Conservation (phyloP, 2,329 filamentous ascomycete genomes). For the Corniculantispora saksenae region DNA sequence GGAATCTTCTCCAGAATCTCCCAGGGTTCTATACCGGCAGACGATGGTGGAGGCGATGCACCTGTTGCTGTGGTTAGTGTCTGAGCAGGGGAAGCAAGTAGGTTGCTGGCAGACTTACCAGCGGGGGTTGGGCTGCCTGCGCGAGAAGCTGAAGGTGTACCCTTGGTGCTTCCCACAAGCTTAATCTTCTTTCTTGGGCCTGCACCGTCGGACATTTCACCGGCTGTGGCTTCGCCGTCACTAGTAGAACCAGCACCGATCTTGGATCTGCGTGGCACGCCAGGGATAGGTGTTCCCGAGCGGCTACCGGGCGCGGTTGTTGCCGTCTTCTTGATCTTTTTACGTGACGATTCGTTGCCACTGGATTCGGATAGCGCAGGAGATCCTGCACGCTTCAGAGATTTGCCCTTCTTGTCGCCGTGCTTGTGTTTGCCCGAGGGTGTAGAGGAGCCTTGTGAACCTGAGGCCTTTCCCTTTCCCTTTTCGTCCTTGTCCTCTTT, state of each 20-base stretch:
- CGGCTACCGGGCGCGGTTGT: slow-evolving; percentile 53
- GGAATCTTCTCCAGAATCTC: slow-evolving; percentile 59
- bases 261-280: slow-evolving; percentile 41
- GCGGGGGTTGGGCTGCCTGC: slow-evolving; percentile 56
- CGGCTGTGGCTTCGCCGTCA: slow-evolving; percentile 71
- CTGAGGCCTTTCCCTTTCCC: slow-evolving; percentile 55
- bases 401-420: slow-evolving; percentile 56
- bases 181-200: slow-evolving; percentile 57
- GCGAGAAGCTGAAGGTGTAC: slow-evolving; percentile 60
- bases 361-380: slow-evolving; percentile 88
- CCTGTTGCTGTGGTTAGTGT: slow-evolving; percentile 22
- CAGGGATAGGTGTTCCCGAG: slow-evolving; percentile 55
- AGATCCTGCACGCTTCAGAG: slow-evolving; percentile 81
- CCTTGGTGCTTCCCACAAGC: slow-evolving; percentile 48
- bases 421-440: slow-evolving; percentile 50
- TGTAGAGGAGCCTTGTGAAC: slow-evolving; percentile 68
- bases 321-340: slow-evolving; percentile 68
- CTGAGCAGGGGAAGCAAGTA: not conserved
- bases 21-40: slow-evolving; percentile 45
- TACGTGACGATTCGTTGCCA: slow-evolving; percentile 84
- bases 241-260: slow-evolving; percentile 62
- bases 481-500: slow-evolving; percentile 53
- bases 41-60: slow-evolving; percentile 38
- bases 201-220: slow-evolving; percentile 63
- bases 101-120: slow-evolving; percentile 33